Base-by-base conservation (phyloP, 2,329 filamentous ascomycete species). In the Lanzia echinophila region DNA sequence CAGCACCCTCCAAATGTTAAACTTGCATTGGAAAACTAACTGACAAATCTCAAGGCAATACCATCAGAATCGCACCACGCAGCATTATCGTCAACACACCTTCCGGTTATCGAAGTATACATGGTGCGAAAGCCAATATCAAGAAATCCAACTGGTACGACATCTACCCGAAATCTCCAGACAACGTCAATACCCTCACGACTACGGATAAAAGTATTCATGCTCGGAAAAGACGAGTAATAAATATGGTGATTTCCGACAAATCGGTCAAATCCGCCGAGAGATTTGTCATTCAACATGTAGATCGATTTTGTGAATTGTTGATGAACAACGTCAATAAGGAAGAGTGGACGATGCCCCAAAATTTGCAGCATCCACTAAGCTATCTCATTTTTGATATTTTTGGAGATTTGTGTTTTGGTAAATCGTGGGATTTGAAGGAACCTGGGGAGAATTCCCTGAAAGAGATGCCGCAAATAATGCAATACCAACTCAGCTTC, bases 61-160 rank as follows among this genome's bases (percentile, higher is more conserved):
- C 82, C 46, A 86, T 92, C 19, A 86, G 89, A 28, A 88, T 86
- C 60, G 87, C 86, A 0, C 89, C 89, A 43, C 89, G 90, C 69
- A 82, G 81, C 56, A 72, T 95, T 41, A 88, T 84, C 1, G 81
- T 95, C 72, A 92, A 94, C 75, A 84, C 82, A 52, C 79, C 79
- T 57, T 77, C 78, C 7, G 85, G 86, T 1, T 73, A 88, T 55
- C 81, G 82, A 67, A 78, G 82, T 17, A 84, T 87, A 57, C 84
- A 86, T 69, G 81, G 82, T 59, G 81, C 83, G 72, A 74, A 75
- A 47, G 69, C 79, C 66, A 84, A 84, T 56, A 80, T 85, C 31
- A 73, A 77, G 69, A 88, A 89, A 71, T 78, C 84, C 39, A 77
- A 83, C 61, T 88, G 88, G 71, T 89, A 89, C 72, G 79, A 86